phyloP scores from a whole-genome alignment of 148 eudicot genomes.

The Tetragonia tetragonoides region DNA sequence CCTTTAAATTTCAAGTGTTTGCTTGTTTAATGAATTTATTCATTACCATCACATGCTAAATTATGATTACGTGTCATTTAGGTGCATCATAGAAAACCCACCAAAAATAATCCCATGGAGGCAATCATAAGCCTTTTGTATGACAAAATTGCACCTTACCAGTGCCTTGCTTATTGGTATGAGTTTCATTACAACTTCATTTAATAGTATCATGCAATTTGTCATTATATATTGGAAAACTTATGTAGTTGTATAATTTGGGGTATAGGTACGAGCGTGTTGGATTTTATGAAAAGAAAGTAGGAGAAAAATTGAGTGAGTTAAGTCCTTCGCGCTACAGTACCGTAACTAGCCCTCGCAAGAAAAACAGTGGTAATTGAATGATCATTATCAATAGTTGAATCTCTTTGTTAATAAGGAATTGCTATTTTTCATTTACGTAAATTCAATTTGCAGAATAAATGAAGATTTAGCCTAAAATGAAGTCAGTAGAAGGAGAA shows the following conservation, averaged over 20 bases:
- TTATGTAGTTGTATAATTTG: too few relatives aligned
- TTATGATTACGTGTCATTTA: background rate
- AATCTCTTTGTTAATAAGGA: too few relatives aligned
- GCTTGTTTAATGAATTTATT: background rate
- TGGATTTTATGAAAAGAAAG: constrained; percentile 13
- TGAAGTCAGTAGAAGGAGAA: too few relatives aligned
- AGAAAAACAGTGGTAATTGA: too few relatives aligned
- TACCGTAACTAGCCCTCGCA: constrained; percentile 2
- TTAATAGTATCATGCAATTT: too few relatives aligned
- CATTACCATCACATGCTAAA: background rate
- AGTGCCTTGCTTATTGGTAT: constrained; percentile 56
- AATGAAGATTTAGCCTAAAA: too few relatives aligned
- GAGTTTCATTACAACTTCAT: background rate
- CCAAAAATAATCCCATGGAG: constrained; percentile 1
- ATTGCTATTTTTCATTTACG: too few relatives aligned
- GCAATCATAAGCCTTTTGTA: constrained; percentile 24
- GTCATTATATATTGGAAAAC: too few relatives aligned
- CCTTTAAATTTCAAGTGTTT: background rate
- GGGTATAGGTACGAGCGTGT: constrained; percentile 14
- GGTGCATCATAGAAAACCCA: constrained; percentile 25
- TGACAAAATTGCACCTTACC: constrained; percentile 46
- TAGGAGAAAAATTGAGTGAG: constrained; percentile 12
- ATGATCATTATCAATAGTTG: too few relatives aligned
- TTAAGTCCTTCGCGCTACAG: constrained; percentile 4
- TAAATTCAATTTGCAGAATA: too few relatives aligned